Conservation (phyloP, 495 filamentous ascomycete genomes). For the Annulohypoxylon maeteangense region DNA sequence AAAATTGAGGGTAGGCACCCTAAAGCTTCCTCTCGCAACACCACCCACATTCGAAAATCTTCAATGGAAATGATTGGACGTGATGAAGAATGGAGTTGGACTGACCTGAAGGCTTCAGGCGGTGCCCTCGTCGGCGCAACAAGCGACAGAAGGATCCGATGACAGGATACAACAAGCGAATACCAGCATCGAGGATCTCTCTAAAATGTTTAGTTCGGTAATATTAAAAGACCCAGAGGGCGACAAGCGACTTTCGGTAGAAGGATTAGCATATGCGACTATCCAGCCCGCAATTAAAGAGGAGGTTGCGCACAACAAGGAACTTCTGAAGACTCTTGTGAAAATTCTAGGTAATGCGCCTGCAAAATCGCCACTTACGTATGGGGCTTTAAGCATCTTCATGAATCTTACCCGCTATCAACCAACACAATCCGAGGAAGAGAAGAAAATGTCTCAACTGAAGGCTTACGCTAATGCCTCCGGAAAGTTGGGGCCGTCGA, state of each 20-base stretch:
- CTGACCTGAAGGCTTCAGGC: constrained; percentile 65
- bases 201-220: constrained; percentile 80
- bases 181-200: constrained; percentile 74
- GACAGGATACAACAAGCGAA: constrained; percentile 58
- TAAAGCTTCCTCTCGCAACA: constrained; percentile 36
- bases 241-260: constrained; percentile 73
- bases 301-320: constrained; percentile 70
- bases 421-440: constrained; percentile 84
- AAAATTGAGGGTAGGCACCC: constrained; percentile 70
- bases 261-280: constrained; percentile 93
- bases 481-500: constrained; percentile 66
- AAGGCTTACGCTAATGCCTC: constrained; percentile 92
- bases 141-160: constrained; percentile 56
- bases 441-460: constrained; percentile 87
- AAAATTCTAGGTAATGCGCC: constrained; percentile 68
- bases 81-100: constrained; percentile 31
- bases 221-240: constrained; percentile 70
- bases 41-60: constrained; percentile 36
- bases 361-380: constrained; percentile 75
- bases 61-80: constrained; percentile 33
- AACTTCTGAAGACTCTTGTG: constrained; percentile 74
- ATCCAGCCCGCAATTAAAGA: constrained; percentile 86
- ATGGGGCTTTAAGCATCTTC: constrained; percentile 85
- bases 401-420: constrained; percentile 84
- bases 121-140: constrained; percentile 51